These are phyloP conservation scores for Ceratocystis eucalypticola DNA, from an alignment of 2,329 filamentous ascomycete species.

Conservation along the genomic window DNA sequence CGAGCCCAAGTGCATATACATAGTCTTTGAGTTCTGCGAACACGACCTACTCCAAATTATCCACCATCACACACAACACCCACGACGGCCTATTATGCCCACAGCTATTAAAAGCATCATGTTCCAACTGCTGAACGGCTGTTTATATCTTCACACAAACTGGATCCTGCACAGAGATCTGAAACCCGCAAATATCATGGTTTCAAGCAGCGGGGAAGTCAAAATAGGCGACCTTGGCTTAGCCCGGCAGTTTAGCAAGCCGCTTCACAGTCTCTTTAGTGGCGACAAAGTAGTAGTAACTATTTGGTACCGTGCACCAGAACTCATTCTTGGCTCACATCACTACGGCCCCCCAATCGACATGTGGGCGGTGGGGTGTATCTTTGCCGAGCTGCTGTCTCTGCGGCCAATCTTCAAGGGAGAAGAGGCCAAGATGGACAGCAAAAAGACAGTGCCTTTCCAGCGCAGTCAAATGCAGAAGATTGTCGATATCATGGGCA, in stretches of 20 bases:
- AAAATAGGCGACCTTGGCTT: slow-evolving; percentile 92
- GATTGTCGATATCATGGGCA: slow-evolving; percentile 89
- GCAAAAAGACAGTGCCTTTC: slow-evolving; percentile 93
- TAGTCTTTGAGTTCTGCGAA: slow-evolving; percentile 98
- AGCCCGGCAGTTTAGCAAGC: slow-evolving; percentile 86
- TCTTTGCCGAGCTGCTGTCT: slow-evolving; percentile 86
- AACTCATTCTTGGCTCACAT: slow-evolving; percentile 78
- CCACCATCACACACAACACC: slow-evolving; percentile 86
- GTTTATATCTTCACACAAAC: slow-evolving; percentile 87
- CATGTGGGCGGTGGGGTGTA: slow-evolving; percentile 94
- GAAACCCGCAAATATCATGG: slow-evolving; percentile 98
- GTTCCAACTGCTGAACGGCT: slow-evolving; percentile 88
- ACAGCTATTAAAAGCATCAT: slow-evolving; percentile 85
- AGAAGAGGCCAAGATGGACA: slow-evolving; percentile 97
- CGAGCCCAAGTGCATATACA: slow-evolving; percentile 98
- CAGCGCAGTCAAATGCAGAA: slow-evolving; percentile 98
- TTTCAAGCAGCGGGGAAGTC: slow-evolving; percentile 77
- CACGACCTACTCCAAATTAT: slow-evolving; percentile 97
- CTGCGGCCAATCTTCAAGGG: slow-evolving; percentile 94
- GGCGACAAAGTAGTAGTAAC: slow-evolving; percentile 98
- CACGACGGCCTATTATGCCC: slow-evolving; percentile 76
- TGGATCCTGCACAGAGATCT: slow-evolving; percentile 96
- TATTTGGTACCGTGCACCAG: slow-evolving; percentile 96
- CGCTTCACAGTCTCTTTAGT: slow-evolving; percentile 76
- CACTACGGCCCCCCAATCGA: slow-evolving; percentile 97